phyloP scores from a whole-genome alignment of 2,329 filamentous ascomycete genomes.

The Fusarium setosum region DNA sequence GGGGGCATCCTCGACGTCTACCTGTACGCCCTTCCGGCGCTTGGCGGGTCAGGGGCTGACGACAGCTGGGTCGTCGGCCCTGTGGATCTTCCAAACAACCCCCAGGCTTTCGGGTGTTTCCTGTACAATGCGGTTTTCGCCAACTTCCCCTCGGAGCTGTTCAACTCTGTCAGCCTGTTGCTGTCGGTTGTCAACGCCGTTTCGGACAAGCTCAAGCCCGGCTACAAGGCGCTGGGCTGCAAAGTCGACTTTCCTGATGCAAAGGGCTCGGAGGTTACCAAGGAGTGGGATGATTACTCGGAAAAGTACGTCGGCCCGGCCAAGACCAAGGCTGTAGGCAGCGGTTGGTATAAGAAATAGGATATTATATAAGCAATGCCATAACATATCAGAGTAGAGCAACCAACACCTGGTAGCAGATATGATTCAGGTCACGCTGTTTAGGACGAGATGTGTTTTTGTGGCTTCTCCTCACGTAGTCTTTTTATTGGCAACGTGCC shows the following conservation, averaged over 20 bases:
- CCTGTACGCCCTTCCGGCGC: constrained; percentile 14
- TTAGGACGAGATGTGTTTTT: not conserved
- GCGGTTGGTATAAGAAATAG: constrained; percentile 14
- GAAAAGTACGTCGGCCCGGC: constrained; percentile 22
- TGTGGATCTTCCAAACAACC: not conserved
- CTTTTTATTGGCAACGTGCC: too few relatives aligned
- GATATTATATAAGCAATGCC: not conserved
- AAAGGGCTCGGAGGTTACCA: constrained; percentile 7
- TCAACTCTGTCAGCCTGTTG: constrained; percentile 9
- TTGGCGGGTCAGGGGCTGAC: constrained; percentile 19
- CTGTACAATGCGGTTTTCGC: constrained; percentile 21
- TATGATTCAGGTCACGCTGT: too few relatives aligned
- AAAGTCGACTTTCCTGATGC: constrained; percentile 22
- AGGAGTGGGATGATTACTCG: constrained; percentile 12
- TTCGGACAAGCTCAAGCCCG: constrained; percentile 3
- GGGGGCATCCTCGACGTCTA: constrained; percentile 23
- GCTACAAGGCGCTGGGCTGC: constrained; percentile 21
- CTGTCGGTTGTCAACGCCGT: constrained; percentile 14
- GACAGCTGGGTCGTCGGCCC: constrained; percentile 17
- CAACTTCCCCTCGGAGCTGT: constrained; percentile 20
- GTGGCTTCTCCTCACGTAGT: too few relatives aligned
- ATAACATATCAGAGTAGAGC: too few relatives aligned
- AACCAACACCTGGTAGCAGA: too few relatives aligned
- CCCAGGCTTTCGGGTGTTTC: constrained; percentile 20
- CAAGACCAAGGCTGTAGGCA: constrained; percentile 17